Base-by-base conservation (phyloP, 2,329 filamentous ascomycete species). In the Apiospora rasikravindrae region DNA sequence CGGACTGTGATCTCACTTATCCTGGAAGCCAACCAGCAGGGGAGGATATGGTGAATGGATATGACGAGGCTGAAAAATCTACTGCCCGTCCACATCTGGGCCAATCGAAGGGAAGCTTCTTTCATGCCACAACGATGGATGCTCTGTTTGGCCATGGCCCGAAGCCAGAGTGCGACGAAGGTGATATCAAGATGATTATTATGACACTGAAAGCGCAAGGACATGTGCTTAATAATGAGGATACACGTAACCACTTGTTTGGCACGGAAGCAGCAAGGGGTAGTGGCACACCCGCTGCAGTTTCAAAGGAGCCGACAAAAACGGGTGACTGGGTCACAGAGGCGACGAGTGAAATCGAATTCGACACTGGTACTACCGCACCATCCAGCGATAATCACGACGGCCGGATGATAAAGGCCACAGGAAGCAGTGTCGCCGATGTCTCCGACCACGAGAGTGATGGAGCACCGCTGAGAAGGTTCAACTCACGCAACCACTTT, bases 361-460 rank as follows among this genome's bases (percentile, higher is more conserved):
- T 77, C 14, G 77, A 78, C 76, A 71, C 74, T 24, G 37, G 37
- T 14, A 45, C 37, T 24, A 19, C 44, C 45, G 37, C 57, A 37
- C 57, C 33, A 40, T 64, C 16, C 57, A 53, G 68, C 19, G 49
- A 26, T 5, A 24, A 44, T 33, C 42, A 42, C 14, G 51, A 67
- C 49, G 61, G 42, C 44, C 1, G 69, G 1, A 71, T 72, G 19
- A 70, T 77, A 57, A 77, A 80, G 67, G 61, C 49, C 14, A 76
- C 77, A 72, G 84, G 85, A 13, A 86, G 83, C 74, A 87, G 85
- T 71, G 74, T 87, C 29, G 85, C 85, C 2, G 82, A 87, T 72
- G 80, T 83, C 8, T 86, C 85, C 0, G 85, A 86, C 61, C 73
- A 75, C 11, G 75, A 75, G 53, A 71, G 16, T 49, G 51, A 3